A percentile compares a stretch with the other conserved stretches of the same genome.
phyloP scores from a whole-genome alignment of 2,329 filamentous ascomycete genomes.

The Aschersonia sp. region DNA sequence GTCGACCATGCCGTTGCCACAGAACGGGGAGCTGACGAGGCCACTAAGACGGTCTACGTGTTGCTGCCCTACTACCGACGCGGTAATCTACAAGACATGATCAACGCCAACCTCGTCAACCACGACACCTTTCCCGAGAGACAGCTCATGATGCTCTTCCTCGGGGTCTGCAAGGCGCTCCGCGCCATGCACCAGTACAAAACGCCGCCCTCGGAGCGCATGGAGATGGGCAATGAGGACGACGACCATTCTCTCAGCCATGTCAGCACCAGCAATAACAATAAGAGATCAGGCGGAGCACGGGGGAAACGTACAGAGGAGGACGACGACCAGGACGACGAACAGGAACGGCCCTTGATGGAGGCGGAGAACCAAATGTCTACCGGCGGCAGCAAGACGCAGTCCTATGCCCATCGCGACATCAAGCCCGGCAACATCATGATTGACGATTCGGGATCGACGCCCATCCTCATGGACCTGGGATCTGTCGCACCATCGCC shows the following conservation, averaged over 20 bases:
- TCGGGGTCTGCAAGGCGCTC: slow-evolving; percentile 80
- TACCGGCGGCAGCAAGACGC: slow-evolving; percentile 45
- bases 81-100: slow-evolving; percentile 93
- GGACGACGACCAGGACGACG: slow-evolving; percentile 44
- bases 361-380: slow-evolving; percentile 56
- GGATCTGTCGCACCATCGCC: slow-evolving; percentile 82
- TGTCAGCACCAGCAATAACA: slow-evolving; percentile 4
- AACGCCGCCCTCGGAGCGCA: slow-evolving; percentile 28
- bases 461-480: slow-evolving; percentile 93
- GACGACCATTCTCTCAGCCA: slow-evolving; percentile 11
- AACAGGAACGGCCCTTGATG: slow-evolving; percentile 74
- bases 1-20: slow-evolving; percentile 71
- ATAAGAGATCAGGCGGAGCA: slow-evolving; percentile 5
- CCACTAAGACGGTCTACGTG: slow-evolving; percentile 88
- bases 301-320: slow-evolving; percentile 37
- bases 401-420: slow-evolving; percentile 86
- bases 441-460: slow-evolving; percentile 82
- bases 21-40: slow-evolving; percentile 49
- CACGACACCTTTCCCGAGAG: slow-evolving; percentile 81
- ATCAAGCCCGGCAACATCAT: slow-evolving; percentile 98
- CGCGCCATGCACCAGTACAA: slow-evolving; percentile 85
- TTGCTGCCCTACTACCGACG: slow-evolving; percentile 88
- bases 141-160: slow-evolving; percentile 74
- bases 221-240: slow-evolving; percentile 34
- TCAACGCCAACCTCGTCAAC: slow-evolving; percentile 97